Conservation (phyloP, 441 rosid genomes). For the Bocquillonia castaneifolia region DNA sequence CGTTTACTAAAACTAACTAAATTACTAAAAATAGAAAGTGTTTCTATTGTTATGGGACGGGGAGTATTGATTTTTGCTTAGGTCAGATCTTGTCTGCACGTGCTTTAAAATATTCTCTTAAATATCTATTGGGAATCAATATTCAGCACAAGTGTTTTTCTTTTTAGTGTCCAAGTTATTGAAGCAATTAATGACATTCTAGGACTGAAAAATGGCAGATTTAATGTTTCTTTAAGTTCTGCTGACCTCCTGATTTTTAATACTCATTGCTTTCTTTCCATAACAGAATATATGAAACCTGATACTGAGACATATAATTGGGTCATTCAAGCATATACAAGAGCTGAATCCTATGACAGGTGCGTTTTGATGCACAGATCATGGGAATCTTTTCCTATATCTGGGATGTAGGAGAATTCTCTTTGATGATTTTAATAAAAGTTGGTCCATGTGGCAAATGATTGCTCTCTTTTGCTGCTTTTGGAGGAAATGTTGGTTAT, state of each 20-base stretch:
- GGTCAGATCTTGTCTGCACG: neutral
- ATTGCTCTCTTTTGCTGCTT: neutral
- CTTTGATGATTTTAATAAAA: neutral
- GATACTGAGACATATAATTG: slow-evolving; percentile 92
- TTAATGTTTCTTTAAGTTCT: slow-evolving; percentile 8
- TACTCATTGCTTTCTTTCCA: slow-evolving; percentile 23
- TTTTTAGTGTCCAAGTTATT: neutral
- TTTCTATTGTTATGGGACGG: no score
- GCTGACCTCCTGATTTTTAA: neutral
- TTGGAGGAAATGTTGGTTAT: neutral
- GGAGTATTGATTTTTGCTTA: neutral
- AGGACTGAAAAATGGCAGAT: neutral
- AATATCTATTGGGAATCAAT: neutral
- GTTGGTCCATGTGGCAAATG: neutral
- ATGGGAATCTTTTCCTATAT: neutral
- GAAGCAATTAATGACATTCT: neutral
- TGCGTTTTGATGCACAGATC: slow-evolving; percentile 27
- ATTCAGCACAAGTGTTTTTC: neutral
- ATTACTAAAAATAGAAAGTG: no score
- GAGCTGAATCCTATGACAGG: slow-evolving; percentile 97
- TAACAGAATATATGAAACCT: slow-evolving; percentile 84
- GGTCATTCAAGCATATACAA: slow-evolving; percentile 95
- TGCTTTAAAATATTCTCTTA: neutral
- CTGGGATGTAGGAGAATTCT: neutral
- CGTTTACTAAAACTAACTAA: no score